phyloP scores from a whole-genome alignment of 163 green algal species.

The Chloromonas sp. region DNA sequence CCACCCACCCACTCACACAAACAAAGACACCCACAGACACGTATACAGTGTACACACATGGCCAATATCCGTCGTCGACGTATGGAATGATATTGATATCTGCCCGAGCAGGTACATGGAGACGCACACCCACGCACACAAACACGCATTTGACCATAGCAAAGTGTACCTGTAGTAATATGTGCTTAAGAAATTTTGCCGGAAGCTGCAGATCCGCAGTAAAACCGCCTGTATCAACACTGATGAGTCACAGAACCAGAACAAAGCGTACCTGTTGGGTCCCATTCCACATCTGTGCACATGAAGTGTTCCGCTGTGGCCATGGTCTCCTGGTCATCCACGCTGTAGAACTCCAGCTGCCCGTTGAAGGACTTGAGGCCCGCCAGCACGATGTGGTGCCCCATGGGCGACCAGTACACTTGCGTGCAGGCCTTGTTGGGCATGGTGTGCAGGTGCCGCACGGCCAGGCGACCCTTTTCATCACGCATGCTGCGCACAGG shows the following conservation, averaged over 20 bases:
- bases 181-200: too few relatives aligned
- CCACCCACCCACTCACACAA: too few relatives aligned
- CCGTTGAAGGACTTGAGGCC: conserved; percentile 90
- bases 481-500: conserved; percentile 64
- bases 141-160: too few relatives aligned
- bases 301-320: conserved; percentile 94
- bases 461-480: conserved; percentile 60
- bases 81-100: too few relatives aligned
- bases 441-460: conserved; percentile 27
- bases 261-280: conserved; percentile 85
- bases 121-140: too few relatives aligned
- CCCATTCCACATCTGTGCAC: conserved; percentile 91
- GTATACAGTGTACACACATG: too few relatives aligned
- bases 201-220: too few relatives aligned
- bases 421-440: conserved; percentile 62
- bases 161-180: too few relatives aligned
- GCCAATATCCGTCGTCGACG: too few relatives aligned
- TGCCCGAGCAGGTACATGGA: too few relatives aligned
- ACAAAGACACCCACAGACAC: too few relatives aligned
- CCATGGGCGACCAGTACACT: conserved; percentile 79
- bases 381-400: conserved; percentile 88
- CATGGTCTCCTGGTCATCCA: conserved; percentile 88
- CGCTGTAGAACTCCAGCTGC: conserved; percentile 96
- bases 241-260: conserved; percentile 82
- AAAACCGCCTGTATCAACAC: conserved; percentile 39